phyloP scores from a whole-genome alignment of 495 filamentous ascomycete species.

The Articulospora tetracladia region DNA sequence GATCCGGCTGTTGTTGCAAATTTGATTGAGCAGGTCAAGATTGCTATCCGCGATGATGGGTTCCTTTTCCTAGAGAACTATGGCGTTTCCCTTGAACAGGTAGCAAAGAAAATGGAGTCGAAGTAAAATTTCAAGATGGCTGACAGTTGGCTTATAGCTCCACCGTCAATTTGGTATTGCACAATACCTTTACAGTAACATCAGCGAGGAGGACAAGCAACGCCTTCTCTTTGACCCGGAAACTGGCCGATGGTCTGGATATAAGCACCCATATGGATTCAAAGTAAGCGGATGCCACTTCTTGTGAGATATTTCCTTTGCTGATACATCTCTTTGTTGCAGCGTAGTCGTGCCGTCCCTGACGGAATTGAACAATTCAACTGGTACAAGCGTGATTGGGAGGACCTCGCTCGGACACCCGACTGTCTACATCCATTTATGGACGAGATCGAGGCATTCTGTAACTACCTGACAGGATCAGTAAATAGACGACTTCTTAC shows the following conservation, averaged over 20 bases:
- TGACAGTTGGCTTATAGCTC: conserved; percentile 24
- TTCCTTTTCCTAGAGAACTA: conserved; percentile 46
- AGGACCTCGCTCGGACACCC: conserved; percentile 31
- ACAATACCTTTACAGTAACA: conserved; percentile 42
- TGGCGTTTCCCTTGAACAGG: conserved; percentile 42
- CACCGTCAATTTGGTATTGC: conserved; percentile 42
- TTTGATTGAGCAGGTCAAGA: conserved; percentile 36
- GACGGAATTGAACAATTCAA: conserved; percentile 48
- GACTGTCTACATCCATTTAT: conserved; percentile 39
- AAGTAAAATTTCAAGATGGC: background rate
- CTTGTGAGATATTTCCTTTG: no score
- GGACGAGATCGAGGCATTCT: conserved; percentile 41
- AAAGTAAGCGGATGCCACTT: no score
- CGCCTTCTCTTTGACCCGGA: conserved; percentile 37
- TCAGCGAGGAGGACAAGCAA: conserved; percentile 40
- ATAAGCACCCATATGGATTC: conserved; percentile 37
- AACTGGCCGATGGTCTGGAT: conserved; percentile 37
- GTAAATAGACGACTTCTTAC: conserved; percentile 41
- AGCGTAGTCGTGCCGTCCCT: conserved; percentile 32
- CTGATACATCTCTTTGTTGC: no score
- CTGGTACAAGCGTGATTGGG: conserved; percentile 39
- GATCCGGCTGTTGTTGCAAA: conserved; percentile 31
- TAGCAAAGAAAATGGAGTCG: conserved; percentile 16
- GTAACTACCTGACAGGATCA: conserved; percentile 39
- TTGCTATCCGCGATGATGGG: conserved; percentile 40